Evolutionary conservation across 495 filamentous ascomycete genomes (phyloP).

Genomic region (Aspergillus coremiiformis): DNA sequence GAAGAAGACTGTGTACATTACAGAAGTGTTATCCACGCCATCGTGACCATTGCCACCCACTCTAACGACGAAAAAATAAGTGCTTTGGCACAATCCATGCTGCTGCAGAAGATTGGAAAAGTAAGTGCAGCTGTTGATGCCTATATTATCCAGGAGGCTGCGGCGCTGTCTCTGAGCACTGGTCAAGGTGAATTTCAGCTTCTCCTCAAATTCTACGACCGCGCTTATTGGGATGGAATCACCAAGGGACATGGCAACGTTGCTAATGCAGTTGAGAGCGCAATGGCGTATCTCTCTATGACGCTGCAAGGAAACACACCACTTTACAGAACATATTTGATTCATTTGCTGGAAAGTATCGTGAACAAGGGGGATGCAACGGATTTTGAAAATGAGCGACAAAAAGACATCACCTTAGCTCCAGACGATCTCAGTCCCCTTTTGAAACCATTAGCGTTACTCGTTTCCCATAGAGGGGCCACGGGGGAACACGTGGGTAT

Average conservation of each 20-base stretch:
- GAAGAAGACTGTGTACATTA: slow-evolving; percentile 72
- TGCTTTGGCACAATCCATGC: slow-evolving; percentile 90
- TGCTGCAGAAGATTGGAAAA: slow-evolving; percentile 85
- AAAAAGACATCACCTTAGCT: slow-evolving; percentile 68
- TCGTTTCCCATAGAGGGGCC: slow-evolving; percentile 50
- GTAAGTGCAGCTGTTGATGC: slow-evolving; percentile 69
- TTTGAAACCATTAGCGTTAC: slow-evolving; percentile 68
- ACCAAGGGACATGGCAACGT: slow-evolving; percentile 52
- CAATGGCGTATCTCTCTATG: slow-evolving; percentile 69
- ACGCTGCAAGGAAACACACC: slow-evolving; percentile 58
- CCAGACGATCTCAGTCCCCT: slow-evolving; percentile 77
- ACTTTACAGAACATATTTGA: slow-evolving; percentile 69
- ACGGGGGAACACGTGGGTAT: slow-evolving; percentile 19
- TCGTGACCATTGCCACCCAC: slow-evolving; percentile 73
- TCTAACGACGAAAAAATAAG: slow-evolving; percentile 87
- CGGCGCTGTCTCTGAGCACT: slow-evolving; percentile 65
- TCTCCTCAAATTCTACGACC: slow-evolving; percentile 73
- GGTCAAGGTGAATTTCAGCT: slow-evolving; percentile 72
- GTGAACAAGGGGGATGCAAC: slow-evolving; percentile 77
- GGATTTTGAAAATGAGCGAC: slow-evolving; percentile 51
- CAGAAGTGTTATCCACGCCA: slow-evolving; percentile 77
- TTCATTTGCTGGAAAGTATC: slow-evolving; percentile 77
- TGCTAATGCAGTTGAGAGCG: slow-evolving; percentile 39
- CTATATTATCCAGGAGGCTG: slow-evolving; percentile 74
- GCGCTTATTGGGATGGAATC: slow-evolving; percentile 61